Conservation (phyloP, 306 rosid genomes). For the Dalbergia oliveri region DNA sequence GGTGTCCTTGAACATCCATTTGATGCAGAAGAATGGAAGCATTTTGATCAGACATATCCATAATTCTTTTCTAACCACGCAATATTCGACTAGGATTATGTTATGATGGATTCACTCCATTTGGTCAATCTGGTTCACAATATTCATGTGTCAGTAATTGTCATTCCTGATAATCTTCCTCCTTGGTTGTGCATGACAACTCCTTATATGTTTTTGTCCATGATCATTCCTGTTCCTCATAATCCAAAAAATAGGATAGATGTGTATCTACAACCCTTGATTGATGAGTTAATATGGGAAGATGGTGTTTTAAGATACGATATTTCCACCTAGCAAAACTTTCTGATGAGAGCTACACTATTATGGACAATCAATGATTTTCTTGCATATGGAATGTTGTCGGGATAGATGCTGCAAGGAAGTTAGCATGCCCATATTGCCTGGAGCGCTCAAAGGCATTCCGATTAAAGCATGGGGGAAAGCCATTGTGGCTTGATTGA, state of each 20-base stretch:
- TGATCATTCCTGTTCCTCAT: neutral
- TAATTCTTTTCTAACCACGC: neutral
- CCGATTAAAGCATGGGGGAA: too few species aligned
- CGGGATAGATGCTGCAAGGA: too few species aligned
- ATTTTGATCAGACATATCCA: neutral
- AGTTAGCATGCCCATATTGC: too few species aligned
- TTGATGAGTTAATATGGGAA: too few species aligned
- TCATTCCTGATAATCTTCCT: neutral
- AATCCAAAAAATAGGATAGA: too few species aligned
- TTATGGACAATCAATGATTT: too few species aligned
- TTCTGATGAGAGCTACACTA: too few species aligned
- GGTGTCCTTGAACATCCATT: neutral
- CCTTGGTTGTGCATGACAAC: neutral
- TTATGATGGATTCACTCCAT: neutral
- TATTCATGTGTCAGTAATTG: neutral
- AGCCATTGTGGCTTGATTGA: too few species aligned
- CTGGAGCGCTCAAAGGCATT: too few species aligned
- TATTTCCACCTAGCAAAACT: too few species aligned
- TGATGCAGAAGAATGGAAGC: neutral
- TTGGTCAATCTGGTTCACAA: neutral
- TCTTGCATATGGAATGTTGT: too few species aligned
- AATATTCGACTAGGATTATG: neutral
- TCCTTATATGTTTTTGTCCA: neutral
- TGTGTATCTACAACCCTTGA: neutral
- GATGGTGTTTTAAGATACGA: too few species aligned